Conservation (phyloP, 2,329 filamentous ascomycete species). For the Penicillium janthinellum region DNA sequence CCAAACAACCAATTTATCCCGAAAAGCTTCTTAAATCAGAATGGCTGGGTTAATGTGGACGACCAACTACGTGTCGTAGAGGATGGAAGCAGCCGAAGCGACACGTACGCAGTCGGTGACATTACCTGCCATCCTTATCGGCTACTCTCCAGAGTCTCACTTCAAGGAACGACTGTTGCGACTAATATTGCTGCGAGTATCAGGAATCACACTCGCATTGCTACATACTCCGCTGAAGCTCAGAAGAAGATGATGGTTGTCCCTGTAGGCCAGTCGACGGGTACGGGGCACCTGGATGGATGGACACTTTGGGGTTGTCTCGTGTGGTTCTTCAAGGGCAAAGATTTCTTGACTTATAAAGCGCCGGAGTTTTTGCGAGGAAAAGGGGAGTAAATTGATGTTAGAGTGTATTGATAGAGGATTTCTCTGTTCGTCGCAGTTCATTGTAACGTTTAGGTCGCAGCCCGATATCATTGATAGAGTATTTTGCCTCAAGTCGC, state of each 20-base stretch:
- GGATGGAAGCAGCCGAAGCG: neutral
- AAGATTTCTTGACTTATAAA: conserved; percentile 5
- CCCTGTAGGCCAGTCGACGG: conserved; percentile 1
- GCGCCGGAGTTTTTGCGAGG: conserved; percentile 4
- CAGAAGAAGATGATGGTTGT: conserved; percentile 7
- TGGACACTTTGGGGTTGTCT: conserved; percentile 3
- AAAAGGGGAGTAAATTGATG: neutral
- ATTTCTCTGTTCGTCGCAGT: too few relatives aligned
- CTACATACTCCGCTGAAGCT: neutral
- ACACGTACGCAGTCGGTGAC: conserved; percentile 3
- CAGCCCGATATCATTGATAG: too few relatives aligned
- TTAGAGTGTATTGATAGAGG: too few relatives aligned
- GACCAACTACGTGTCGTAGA: conserved; percentile 6
- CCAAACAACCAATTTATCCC: conserved; percentile 9
- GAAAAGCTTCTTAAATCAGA: neutral
- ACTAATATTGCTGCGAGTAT: neutral
- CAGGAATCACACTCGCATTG: neutral
- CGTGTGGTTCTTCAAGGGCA: conserved; percentile 7
- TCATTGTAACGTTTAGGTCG: too few relatives aligned
- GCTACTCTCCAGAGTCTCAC: conserved; percentile 1
- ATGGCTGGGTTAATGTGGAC: conserved; percentile 9
- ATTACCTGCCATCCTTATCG: conserved; percentile 7
- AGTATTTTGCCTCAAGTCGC: too few relatives aligned
- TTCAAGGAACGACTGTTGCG: neutral
- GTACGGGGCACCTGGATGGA: neutral